These are phyloP conservation scores for Pholiota molesta DNA, from an alignment of 768 basidiomycete species.

Conservation along the genomic window DNA sequence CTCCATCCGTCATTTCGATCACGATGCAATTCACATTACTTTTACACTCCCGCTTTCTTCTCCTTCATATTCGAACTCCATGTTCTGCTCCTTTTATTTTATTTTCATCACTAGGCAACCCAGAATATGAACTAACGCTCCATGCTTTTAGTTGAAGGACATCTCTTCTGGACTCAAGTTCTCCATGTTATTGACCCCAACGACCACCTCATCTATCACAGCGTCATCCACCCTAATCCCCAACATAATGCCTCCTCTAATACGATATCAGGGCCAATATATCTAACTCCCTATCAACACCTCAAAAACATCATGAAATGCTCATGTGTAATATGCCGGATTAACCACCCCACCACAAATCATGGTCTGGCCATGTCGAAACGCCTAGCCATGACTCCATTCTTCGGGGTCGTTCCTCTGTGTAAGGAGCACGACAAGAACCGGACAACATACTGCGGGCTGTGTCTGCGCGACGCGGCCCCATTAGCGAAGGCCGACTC, in stretches of 20 bases:
- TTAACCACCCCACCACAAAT: slow-evolving; percentile 58
- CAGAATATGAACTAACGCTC: slow-evolving; percentile 15
- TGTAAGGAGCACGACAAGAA: slow-evolving; percentile 70
- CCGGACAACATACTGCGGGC: slow-evolving; percentile 56
- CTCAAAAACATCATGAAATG: slow-evolving; percentile 57
- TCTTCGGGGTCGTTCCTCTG: slow-evolving; percentile 49
- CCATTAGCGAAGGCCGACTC: slow-evolving; percentile 29
- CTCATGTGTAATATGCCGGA: slow-evolving; percentile 69
- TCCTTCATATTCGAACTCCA: background rate
- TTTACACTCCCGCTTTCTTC: background rate
- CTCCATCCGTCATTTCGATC: too few species aligned
- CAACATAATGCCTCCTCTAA: slow-evolving; percentile 36
- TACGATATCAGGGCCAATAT: slow-evolving; percentile 34
- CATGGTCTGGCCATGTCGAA: slow-evolving; percentile 57
- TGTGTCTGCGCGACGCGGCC: slow-evolving; percentile 66
- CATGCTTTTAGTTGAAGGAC: slow-evolving; percentile 57
- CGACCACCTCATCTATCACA: slow-evolving; percentile 53
- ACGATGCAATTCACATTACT: too few species aligned
- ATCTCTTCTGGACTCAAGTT: slow-evolving; percentile 73
- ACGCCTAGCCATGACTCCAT: slow-evolving; percentile 43
- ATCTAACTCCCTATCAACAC: slow-evolving; percentile 58
- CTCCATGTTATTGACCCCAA: slow-evolving; percentile 63
- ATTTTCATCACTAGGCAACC: slow-evolving; percentile 5
- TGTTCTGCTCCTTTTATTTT: slow-evolving; percentile 10
- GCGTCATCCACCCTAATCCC: slow-evolving; percentile 46